phyloP scores from a whole-genome alignment of 2,329 filamentous ascomycete genomes.

The Clonostachys solani region DNA sequence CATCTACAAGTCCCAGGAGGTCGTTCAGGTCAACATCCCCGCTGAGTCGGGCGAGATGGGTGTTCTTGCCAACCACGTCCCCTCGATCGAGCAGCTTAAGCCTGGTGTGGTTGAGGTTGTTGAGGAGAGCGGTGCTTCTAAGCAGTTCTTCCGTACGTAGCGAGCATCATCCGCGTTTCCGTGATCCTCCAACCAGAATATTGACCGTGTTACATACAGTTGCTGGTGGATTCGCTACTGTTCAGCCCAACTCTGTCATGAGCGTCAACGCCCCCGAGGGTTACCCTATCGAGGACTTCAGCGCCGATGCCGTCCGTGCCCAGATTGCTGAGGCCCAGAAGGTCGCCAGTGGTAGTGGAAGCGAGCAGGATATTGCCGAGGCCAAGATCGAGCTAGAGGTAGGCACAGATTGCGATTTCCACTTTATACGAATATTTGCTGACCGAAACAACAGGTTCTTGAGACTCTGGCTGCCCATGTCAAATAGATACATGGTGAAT shows the following conservation, averaged over 20 bases:
- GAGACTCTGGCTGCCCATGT: constrained; percentile 78
- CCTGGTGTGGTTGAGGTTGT: constrained; percentile 94
- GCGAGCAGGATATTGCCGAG: constrained; percentile 96
- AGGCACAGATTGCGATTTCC: not conserved
- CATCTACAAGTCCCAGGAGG: constrained; percentile 63
- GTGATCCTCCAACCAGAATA: not conserved
- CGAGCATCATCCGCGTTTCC: too few relatives aligned
- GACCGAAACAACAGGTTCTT: constrained; percentile 57
- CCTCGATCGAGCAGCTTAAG: constrained; percentile 98
- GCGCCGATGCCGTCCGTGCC: constrained; percentile 78
- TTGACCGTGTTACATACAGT: constrained; percentile 46
- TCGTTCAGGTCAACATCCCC: constrained; percentile 97
- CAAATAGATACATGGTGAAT: constrained; percentile 65
- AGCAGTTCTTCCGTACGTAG: constrained; percentile 96
- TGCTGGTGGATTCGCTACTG: constrained; percentile 93
- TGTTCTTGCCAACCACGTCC: constrained; percentile 98
- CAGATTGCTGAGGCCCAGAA: constrained; percentile 96
- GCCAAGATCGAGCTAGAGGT: constrained; percentile 99
- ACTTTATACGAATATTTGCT: constrained; percentile 17
- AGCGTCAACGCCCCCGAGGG: constrained; percentile 99
- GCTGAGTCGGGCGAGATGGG: constrained; percentile 99
- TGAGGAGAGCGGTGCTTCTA: constrained; percentile 83
- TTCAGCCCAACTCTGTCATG: constrained; percentile 89
- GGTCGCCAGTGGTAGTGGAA: constrained; percentile 84
- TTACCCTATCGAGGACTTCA: constrained; percentile 93